These are phyloP conservation scores for Saccharomycodes ludwigii DNA, from an alignment of 805 yeast species.

Conservation along the genomic window DNA sequence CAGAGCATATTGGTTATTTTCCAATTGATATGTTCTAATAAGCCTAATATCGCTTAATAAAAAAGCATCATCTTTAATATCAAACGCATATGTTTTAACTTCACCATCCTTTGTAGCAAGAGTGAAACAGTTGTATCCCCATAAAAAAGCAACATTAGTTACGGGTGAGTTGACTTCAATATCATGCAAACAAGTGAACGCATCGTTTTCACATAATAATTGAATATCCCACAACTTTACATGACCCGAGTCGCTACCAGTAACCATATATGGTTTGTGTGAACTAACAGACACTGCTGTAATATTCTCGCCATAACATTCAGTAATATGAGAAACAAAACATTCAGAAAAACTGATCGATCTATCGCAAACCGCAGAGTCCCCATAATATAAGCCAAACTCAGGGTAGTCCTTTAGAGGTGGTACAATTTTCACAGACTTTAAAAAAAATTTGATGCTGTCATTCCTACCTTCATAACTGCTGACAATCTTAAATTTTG, in stretches of 20 bases:
- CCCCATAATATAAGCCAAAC: slow-evolving; percentile 35
- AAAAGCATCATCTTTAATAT: slow-evolving; percentile 9
- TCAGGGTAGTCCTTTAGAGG: slow-evolving; percentile 48
- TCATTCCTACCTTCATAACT: slow-evolving; percentile 62
- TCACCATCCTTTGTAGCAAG: slow-evolving; percentile 31
- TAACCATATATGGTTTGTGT: slow-evolving; percentile 52
- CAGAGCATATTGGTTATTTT: slow-evolving; percentile 31
- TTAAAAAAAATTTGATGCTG: slow-evolving; percentile 44
- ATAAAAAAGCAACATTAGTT: slow-evolving; percentile 37
- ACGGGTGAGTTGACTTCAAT: slow-evolving; percentile 39
- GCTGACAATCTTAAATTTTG: slow-evolving; percentile 27
- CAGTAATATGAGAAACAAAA: slow-evolving; percentile 51
- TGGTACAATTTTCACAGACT: slow-evolving; percentile 42
- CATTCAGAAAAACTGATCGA: slow-evolving; percentile 30
- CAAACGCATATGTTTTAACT: slow-evolving; percentile 7
- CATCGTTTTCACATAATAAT: slow-evolving; percentile 50
- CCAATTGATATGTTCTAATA: slow-evolving; percentile 31
- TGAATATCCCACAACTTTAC: slow-evolving; percentile 69
- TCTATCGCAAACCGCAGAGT: slow-evolving; percentile 13
- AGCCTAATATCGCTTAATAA: slow-evolving; percentile 13
- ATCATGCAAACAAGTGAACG: slow-evolving; percentile 35
- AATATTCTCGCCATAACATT: slow-evolving; percentile 44
- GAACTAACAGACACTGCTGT: slow-evolving; percentile 47
- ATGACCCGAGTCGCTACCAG: slow-evolving; percentile 67
- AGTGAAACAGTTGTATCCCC: slow-evolving; percentile 44